Conservation (phyloP, 2,329 filamentous ascomycete genomes). For the Verticillium isaacii region DNA sequence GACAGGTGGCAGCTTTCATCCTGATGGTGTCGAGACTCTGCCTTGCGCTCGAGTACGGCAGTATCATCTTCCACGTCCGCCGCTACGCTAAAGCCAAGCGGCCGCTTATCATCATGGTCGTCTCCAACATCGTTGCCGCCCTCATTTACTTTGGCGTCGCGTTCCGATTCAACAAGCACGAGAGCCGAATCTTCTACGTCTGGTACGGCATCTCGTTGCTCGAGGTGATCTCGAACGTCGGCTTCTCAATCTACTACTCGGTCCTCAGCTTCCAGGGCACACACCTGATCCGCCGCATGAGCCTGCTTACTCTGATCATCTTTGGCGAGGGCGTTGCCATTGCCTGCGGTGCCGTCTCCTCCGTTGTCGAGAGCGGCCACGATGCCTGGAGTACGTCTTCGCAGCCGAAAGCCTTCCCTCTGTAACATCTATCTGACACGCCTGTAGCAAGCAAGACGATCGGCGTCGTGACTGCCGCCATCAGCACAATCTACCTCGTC, state of each 20-base stretch:
- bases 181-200: conserved; percentile 28
- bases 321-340: conserved; percentile 63
- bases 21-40: conserved; percentile 49
- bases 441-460: conserved; percentile 30
- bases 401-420: not conserved
- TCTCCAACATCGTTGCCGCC: conserved; percentile 26
- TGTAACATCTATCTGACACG: not conserved
- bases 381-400: conserved; percentile 31
- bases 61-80: conserved; percentile 37
- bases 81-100: conserved; percentile 30
- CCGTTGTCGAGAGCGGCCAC: conserved; percentile 13
- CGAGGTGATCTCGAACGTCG: conserved; percentile 48
- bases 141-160: conserved; percentile 36
- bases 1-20: conserved; percentile 28
- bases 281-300: conserved; percentile 59
- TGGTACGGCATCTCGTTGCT: conserved; percentile 51
- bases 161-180: conserved; percentile 29
- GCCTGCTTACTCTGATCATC: conserved; percentile 60
- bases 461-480: conserved; percentile 32
- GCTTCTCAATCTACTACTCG: conserved; percentile 47
- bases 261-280: conserved; percentile 58
- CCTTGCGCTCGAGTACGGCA: conserved; percentile 48
- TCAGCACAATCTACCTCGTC: conserved; percentile 38
- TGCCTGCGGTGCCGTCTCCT: conserved; percentile 11
- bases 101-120: conserved; percentile 29